Evolutionary conservation across 345 rosid genomes (phyloP), one percentile per base, ranked within the genome.

Genomic region (Eucalyptus cloeziana): DNA sequence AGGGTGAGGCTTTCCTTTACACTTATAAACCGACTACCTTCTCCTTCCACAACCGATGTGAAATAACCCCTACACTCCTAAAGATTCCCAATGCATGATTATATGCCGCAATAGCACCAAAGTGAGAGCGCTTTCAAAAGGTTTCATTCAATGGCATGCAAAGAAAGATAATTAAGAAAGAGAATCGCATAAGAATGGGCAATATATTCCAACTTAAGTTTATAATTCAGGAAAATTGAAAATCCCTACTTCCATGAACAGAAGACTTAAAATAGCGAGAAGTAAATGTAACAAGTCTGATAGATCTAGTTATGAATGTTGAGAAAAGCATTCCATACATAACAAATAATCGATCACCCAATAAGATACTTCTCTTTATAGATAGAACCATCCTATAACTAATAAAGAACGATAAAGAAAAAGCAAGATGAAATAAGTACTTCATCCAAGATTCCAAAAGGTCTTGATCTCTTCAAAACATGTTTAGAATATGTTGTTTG

Each of bases 1-100:
- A 50, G 6, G 7, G 3, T 14, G 7, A 5, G 16, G 1, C 2
- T 50, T 50, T 15, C 19, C 3, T 0, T 50, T 1, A 50, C 3
- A 15, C 3, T 50, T 50, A 15, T 5, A 50, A 49, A 50, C 19
- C 13, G 0, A 50, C 19, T 0, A 13, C 3, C 1, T 50, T 15
- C 7, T 2, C 19, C 3, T 50, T 50, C 52, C 52, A 15, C 3
- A 5, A 5, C 7, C 0, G 0, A 50, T 50, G 7, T 50, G 52
- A 5, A 2, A 50, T 50, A 5, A 14, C 7, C 17, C 17, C 3
- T 1, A 5, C 52, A 50, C 19, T 50, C 69, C 4, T 12, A 0
- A 64, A n/a, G 19, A 62, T 30, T 62, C 69, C 3, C 15, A 62
- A 62, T 62, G 16, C 33, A 64, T 30, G 37, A 13, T 64, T 10